Conservation (phyloP, 2,329 filamentous ascomycete genomes). For the Paracoccidioides lutzii region DNA sequence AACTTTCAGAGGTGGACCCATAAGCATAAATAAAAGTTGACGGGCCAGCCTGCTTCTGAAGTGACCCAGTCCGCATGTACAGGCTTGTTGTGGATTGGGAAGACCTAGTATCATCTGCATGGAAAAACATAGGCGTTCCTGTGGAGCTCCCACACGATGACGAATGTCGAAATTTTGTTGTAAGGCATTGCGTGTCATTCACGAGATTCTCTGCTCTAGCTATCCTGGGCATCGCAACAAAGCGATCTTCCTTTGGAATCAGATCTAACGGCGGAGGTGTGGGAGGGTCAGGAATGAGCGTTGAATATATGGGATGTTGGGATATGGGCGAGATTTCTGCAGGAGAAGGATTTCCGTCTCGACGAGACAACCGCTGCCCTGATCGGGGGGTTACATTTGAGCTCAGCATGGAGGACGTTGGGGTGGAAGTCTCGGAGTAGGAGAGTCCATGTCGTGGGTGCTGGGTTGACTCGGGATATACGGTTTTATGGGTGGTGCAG, state of each 20-base stretch:
- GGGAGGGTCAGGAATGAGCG: conserved; percentile 7
- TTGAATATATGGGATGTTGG: conserved; percentile 15
- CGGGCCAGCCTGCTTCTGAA: conserved; percentile 12
- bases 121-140: conserved; percentile 64
- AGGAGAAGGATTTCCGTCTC: conserved; percentile 58
- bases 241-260: conserved; percentile 19
- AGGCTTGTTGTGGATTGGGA: conserved; percentile 26
- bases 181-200: conserved; percentile 21
- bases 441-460: conserved; percentile 20
- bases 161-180: conserved; percentile 18
- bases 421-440: conserved; percentile 39
- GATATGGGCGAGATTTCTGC: conserved; percentile 34
- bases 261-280: conserved; percentile 8
- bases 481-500: conserved; percentile 22
- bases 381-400: conserved; percentile 69
- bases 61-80: conserved; percentile 16
- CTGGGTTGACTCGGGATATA: conserved; percentile 20
- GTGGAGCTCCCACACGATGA: conserved; percentile 25
- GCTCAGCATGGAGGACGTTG: conserved; percentile 45
- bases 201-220: conserved; percentile 27
- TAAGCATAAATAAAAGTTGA: conserved; percentile 28
- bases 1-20: conserved; percentile 22
- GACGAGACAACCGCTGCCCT: conserved; percentile 56
- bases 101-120: conserved; percentile 63
- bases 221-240: conserved; percentile 20